phyloP scores from a whole-genome alignment of 2,329 filamentous ascomycete species.

The Pseudogymnoascus sp. region DNA sequence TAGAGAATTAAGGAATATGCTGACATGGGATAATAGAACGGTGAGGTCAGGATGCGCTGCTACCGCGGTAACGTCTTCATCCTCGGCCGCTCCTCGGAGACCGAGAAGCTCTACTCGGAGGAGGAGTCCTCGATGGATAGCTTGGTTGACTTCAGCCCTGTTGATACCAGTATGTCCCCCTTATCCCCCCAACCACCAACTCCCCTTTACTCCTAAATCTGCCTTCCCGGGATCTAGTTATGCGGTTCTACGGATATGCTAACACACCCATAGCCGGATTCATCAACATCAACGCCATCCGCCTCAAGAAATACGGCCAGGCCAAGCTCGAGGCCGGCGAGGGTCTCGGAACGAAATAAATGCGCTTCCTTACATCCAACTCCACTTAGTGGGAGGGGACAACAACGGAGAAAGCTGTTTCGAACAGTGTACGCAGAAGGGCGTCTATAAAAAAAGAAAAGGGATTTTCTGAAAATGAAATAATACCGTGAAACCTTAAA shows the following conservation, averaged over 20 bases:
- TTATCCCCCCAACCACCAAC: constrained; percentile 35
- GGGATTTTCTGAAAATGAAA: neutral
- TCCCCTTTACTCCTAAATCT: too few species aligned
- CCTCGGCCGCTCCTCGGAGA: constrained; percentile 52
- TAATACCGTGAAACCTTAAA: constrained; percentile 1
- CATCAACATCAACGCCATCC: constrained; percentile 63
- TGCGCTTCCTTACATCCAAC: neutral
- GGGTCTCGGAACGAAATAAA: constrained; percentile 7
- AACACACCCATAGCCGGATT: constrained; percentile 36
- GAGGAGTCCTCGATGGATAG: constrained; percentile 64
- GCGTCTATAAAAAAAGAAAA: neutral
- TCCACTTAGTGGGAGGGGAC: neutral
- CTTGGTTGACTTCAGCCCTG: constrained; percentile 58
- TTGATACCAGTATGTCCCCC: constrained; percentile 43
- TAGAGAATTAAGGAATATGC: neutral
- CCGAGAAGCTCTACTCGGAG: constrained; percentile 63
- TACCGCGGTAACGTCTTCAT: constrained; percentile 62
- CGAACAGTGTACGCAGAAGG: neutral
- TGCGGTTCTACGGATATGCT: too few species aligned
- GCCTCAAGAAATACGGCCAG: constrained; percentile 49
- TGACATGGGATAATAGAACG: constrained; percentile 33
- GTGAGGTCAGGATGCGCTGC: constrained; percentile 51
- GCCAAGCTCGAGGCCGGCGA: constrained; percentile 33
- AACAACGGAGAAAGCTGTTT: neutral
- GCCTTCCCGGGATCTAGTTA: too few species aligned